Percentiles rank a stretch among this genome's conserved stretches.
Conservation (phyloP, 1,284 basidiomycete genomes). For the Leccinum griseonigrum region DNA sequence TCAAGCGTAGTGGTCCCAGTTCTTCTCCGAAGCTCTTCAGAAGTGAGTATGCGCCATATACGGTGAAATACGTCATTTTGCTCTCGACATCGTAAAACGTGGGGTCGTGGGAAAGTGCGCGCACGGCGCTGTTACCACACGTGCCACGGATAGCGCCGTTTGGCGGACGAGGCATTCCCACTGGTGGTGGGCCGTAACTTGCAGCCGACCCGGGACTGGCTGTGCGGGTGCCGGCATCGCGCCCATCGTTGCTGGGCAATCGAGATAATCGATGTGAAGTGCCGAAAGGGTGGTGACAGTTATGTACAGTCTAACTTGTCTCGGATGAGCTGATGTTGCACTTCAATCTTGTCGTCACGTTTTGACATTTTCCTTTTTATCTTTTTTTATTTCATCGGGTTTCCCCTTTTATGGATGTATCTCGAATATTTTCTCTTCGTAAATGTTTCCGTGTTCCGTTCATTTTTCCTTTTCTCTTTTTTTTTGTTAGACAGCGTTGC, state of each 20-base stretch:
- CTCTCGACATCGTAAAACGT: constrained; percentile 55
- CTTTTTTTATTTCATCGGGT: constrained; percentile 6
- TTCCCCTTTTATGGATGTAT: constrained; percentile 19
- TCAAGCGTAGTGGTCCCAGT: background rate
- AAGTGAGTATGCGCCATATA: constrained; percentile 22
- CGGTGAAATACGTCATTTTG: constrained; percentile 31
- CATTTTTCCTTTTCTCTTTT: constrained; percentile 15
- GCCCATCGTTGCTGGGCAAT: constrained; percentile 3
- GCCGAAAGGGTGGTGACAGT: constrained; percentile 14
- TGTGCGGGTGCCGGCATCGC: constrained; percentile 23
- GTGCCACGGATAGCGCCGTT: constrained; percentile 10
- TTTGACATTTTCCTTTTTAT: constrained; percentile 16
- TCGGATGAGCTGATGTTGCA: constrained; percentile 29
- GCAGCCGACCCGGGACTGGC: constrained; percentile 5
- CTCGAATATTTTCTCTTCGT: constrained; percentile 1
- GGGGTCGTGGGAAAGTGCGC: constrained; percentile 45
- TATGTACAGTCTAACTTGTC: constrained; percentile 13
- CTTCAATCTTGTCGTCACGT: constrained; percentile 20
- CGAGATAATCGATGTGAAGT: constrained; percentile 16
- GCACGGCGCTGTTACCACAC: constrained; percentile 20
- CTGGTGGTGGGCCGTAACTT: background rate
- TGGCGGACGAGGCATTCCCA: constrained; percentile 1
- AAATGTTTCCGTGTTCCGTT: constrained; percentile 12
- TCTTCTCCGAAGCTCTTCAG: constrained; percentile 1
- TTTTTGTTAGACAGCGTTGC: constrained; percentile 16